These are phyloP conservation scores for Thraustotheca clavata DNA, from an alignment of 352 stramenopile species.

Conservation along the genomic window DNA sequence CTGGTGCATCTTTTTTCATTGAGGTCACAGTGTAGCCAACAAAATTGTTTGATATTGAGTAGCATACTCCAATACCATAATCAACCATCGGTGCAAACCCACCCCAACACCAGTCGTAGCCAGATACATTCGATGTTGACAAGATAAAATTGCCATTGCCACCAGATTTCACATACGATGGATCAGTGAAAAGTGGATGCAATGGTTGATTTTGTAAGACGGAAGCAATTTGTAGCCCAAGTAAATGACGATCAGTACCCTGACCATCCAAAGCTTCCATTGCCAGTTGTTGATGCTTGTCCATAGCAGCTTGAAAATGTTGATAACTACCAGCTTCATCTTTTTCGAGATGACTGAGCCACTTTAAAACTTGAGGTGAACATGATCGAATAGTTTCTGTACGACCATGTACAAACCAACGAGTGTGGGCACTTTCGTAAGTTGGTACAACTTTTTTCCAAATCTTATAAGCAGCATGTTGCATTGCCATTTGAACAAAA, in stretches of 20 bases:
- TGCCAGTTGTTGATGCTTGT: conserved; percentile 83
- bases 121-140: conserved; percentile 92
- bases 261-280: conserved; percentile 50
- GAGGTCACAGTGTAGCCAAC: conserved; percentile 91
- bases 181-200: conserved; percentile 79
- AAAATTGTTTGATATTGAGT: conserved; percentile 85
- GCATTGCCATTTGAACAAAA: conserved; percentile 92
- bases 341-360: conserved; percentile 54
- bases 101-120: conserved; percentile 93
- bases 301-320: conserved; percentile 70
- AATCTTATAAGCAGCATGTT: conserved; percentile 86
- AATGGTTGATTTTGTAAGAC: conserved; percentile 53
- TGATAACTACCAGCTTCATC: conserved; percentile 36
- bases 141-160: conserved; percentile 85
- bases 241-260: conserved; percentile 88
- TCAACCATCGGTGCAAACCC: conserved; percentile 88
- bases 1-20: conserved; percentile 35
- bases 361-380: conserved; percentile 62
- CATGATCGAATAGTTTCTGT: conserved; percentile 85
- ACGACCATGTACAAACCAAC: conserved; percentile 88
- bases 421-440: conserved; percentile 92
- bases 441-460: conserved; percentile 85
- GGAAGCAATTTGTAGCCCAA: conserved; percentile 84
- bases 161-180: conserved; percentile 73
- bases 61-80: conserved; percentile 91